Conservation (phyloP, 2,329 filamentous ascomycete species). For the Nothomitra cinnamomea region DNA sequence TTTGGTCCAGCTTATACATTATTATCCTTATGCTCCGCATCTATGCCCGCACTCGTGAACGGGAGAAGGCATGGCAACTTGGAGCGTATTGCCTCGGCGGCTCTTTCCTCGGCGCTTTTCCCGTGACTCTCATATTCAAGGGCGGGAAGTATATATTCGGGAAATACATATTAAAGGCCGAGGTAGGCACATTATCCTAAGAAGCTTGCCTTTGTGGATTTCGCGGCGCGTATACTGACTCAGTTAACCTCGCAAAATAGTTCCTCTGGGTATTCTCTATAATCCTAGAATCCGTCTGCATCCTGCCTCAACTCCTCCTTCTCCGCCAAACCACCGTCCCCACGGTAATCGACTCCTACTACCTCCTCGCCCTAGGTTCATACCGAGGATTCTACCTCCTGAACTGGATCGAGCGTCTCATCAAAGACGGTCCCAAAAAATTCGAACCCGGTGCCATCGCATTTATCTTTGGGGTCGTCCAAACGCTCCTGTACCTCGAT, state of each 20-base stretch:
- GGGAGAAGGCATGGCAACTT: constrained; percentile 86
- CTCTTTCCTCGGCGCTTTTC: constrained; percentile 44
- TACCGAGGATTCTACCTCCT: constrained; percentile 82
- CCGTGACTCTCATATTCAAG: constrained; percentile 54
- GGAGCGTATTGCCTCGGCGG: constrained; percentile 51
- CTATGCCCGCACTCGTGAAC: constrained; percentile 74
- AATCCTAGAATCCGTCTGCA: constrained; percentile 78
- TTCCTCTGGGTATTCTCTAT: constrained; percentile 77
- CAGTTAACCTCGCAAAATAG: constrained; percentile 25
- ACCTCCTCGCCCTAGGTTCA: constrained; percentile 70
- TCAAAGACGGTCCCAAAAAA: constrained; percentile 31
- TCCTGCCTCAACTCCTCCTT: constrained; percentile 80
- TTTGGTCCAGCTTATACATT: constrained; percentile 69
- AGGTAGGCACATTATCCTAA: not conserved
- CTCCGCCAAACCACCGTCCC: constrained; percentile 89
- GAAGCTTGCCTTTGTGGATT: not conserved
- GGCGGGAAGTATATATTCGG: constrained; percentile 27
- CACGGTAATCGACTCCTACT: constrained; percentile 93
- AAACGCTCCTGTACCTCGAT: constrained; percentile 80
- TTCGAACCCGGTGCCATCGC: constrained; percentile 48
- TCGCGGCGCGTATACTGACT: not conserved
- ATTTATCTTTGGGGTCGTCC: constrained; percentile 72
- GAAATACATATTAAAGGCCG: constrained; percentile 33
- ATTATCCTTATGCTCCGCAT: constrained; percentile 74
- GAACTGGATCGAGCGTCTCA: constrained; percentile 69